Percentiles rank a stretch among this genome's conserved stretches.
phyloP scores from a whole-genome alignment of 345 rosid species.

The Draba incana region DNA sequence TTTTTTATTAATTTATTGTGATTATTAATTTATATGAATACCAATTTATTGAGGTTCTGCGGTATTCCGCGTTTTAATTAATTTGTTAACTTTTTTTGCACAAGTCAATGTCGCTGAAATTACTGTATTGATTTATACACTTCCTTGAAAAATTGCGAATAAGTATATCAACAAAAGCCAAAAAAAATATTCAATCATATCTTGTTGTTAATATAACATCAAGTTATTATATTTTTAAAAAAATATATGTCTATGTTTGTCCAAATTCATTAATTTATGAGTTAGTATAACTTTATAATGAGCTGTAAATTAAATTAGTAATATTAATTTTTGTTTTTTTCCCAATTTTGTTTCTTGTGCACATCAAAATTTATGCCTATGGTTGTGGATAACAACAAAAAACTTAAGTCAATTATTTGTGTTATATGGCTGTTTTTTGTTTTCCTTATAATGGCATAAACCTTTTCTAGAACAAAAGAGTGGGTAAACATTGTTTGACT shows the following conservation, averaged over 20 bases:
- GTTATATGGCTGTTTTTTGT: conserved; percentile 15
- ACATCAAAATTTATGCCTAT: conserved; percentile 34
- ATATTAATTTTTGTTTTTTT: neutral
- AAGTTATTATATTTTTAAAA: neutral
- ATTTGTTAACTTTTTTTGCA: neutral
- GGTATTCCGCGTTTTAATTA: conserved; percentile 6
- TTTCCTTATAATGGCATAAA: conserved; percentile 15
- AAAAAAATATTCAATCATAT: neutral
- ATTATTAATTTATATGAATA: too few species aligned
- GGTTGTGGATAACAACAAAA: conserved; percentile 36
- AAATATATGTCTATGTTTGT: conserved; percentile 10
- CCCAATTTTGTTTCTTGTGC: conserved; percentile 19
- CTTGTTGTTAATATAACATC: neutral
- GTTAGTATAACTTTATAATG: neutral
- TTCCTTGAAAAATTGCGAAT: neutral
- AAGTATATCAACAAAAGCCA: conserved; percentile 5
- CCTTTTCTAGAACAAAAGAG: conserved; percentile 29
- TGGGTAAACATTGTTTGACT: conserved; percentile 38
- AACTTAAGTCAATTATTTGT: conserved; percentile 24
- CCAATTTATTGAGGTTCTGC: too few species aligned
- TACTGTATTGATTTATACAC: neutral
- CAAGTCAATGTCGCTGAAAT: conserved; percentile 31
- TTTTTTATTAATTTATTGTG: too few species aligned
- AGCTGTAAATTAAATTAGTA: conserved; percentile 30
- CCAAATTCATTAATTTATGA: neutral